phyloP scores from a whole-genome alignment of 2,329 filamentous ascomycete species.

The Nemania sp. region DNA sequence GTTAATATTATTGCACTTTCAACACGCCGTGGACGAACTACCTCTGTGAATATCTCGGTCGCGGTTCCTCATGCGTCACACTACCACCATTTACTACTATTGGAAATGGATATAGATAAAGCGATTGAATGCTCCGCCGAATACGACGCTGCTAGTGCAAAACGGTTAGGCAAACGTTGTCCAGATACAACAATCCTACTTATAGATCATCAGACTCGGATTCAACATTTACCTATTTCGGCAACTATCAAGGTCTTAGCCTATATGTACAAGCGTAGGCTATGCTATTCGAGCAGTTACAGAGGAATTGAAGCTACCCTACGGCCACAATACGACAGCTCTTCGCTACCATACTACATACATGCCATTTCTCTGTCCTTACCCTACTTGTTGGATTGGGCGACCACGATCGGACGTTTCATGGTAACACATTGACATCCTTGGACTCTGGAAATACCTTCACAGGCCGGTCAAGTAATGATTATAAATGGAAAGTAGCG shows the following conservation, averaged over 20 bases:
- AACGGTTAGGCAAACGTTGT: conserved; percentile 5
- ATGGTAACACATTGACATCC: not conserved
- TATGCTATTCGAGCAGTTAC: conserved; percentile 3
- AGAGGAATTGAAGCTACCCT: not conserved
- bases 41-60: not conserved
- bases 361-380: not conserved
- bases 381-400: not conserved
- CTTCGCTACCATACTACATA: not conserved
- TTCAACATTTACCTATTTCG: conserved; percentile 26
- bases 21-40: not conserved
- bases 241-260: conserved; percentile 14
- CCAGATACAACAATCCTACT: not conserved
- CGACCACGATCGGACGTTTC: conserved; percentile 5
- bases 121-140: not conserved
- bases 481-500: conserved; percentile 20
- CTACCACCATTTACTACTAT: not conserved
- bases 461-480: conserved; percentile 17
- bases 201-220: conserved; percentile 2
- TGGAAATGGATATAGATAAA: not conserved
- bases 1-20: not conserved
- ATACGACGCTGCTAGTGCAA: not conserved
- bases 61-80: not conserved
- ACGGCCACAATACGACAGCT: not conserved
- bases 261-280: conserved; percentile 6
- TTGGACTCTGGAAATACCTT: not conserved